A percentile compares a stretch with the other conserved stretches of the same genome.
phyloP scores from a whole-genome alignment of 768 basidiomycete species.

The Crucibulum laeve region DNA sequence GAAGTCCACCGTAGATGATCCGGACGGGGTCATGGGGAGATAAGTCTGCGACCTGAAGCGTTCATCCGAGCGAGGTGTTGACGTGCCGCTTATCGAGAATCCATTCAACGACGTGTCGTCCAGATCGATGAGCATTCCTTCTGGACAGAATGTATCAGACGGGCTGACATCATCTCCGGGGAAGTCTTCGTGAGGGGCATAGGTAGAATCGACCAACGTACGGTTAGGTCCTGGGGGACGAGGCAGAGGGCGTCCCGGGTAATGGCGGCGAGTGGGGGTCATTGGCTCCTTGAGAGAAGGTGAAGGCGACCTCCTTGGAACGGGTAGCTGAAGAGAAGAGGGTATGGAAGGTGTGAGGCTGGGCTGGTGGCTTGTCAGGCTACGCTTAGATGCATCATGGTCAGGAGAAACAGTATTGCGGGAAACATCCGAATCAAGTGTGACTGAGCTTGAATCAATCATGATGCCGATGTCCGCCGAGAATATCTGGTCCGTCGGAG shows the following conservation, averaged over 20 bases:
- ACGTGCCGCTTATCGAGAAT: slow-evolving; percentile 16
- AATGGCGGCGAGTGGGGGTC: slow-evolving; percentile 33
- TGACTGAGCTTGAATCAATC: too few species aligned
- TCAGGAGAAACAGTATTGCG: too few species aligned
- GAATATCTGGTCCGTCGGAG: too few species aligned
- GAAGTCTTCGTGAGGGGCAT: slow-evolving; percentile 22
- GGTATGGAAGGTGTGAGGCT: too few species aligned
- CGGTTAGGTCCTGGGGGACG: slow-evolving; percentile 27
- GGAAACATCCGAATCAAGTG: too few species aligned
- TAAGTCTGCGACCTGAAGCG: slow-evolving; percentile 9
- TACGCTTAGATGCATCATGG: too few species aligned
- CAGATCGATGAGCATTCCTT: slow-evolving; percentile 56
- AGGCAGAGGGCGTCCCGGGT: slow-evolving; percentile 56
- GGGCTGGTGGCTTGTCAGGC: too few species aligned
- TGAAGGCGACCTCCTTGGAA: slow-evolving; percentile 6
- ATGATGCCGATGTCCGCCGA: too few species aligned
- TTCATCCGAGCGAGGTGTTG: slow-evolving; percentile 14
- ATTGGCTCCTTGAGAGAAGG: slow-evolving; percentile 14
- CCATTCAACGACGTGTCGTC: slow-evolving; percentile 33
- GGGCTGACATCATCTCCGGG: slow-evolving; percentile 1
- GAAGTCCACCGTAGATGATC: slow-evolving; percentile 12
- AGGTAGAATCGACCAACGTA: slow-evolving; percentile 28
- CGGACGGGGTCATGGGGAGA: slow-evolving; percentile 6
- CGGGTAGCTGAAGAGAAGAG: too few species aligned
- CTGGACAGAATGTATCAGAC: slow-evolving; percentile 25